Percentiles rank a stretch among this genome's conserved stretches.
phyloP scores from a whole-genome alignment of 2,329 filamentous ascomycete species.

The Aspergillus transmontanensis region DNA sequence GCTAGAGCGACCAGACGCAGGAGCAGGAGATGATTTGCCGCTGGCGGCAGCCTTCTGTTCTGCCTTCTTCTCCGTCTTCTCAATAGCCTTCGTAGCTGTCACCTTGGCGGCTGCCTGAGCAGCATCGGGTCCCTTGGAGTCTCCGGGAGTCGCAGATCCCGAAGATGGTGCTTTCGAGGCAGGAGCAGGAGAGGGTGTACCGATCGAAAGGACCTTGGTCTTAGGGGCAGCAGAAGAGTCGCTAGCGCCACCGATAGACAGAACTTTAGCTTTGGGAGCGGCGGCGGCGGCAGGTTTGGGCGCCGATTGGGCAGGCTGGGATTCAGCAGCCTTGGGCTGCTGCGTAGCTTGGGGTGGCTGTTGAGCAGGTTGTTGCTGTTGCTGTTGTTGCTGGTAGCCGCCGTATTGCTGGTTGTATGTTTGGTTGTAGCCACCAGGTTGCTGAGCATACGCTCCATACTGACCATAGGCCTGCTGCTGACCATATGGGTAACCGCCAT shows the following conservation, averaged over 20 bases:
- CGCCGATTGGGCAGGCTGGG: conserved; percentile 46
- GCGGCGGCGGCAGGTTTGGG: conserved; percentile 52
- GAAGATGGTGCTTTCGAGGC: conserved; percentile 43
- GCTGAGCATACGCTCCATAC: conserved; percentile 46
- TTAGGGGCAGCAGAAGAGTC: conserved; percentile 52
- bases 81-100: conserved; percentile 84
- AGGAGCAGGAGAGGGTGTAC: conserved; percentile 47
- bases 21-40: conserved; percentile 77
- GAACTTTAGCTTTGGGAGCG: conserved; percentile 59
- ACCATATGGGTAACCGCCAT: conserved; percentile 52
- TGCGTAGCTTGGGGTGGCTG: conserved; percentile 46
- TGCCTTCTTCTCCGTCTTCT: conserved; percentile 78
- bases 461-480: conserved; percentile 47
- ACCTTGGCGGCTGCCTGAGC: conserved; percentile 76
- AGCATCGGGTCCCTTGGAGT: conserved; percentile 50
- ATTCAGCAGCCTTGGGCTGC: conserved; percentile 41
- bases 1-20: conserved; percentile 76
- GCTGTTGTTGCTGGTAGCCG: conserved; percentile 49
- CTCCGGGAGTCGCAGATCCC: conserved; percentile 53
- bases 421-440: conserved; percentile 48
- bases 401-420: conserved; percentile 45
- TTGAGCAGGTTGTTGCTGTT: conserved; percentile 30
- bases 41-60: conserved; percentile 52
- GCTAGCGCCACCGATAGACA: conserved; percentile 62
- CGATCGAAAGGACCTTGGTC: conserved; percentile 78